Base-by-base conservation (phyloP, 257 asterid genomes). In the Salvia rosmarinus region DNA sequence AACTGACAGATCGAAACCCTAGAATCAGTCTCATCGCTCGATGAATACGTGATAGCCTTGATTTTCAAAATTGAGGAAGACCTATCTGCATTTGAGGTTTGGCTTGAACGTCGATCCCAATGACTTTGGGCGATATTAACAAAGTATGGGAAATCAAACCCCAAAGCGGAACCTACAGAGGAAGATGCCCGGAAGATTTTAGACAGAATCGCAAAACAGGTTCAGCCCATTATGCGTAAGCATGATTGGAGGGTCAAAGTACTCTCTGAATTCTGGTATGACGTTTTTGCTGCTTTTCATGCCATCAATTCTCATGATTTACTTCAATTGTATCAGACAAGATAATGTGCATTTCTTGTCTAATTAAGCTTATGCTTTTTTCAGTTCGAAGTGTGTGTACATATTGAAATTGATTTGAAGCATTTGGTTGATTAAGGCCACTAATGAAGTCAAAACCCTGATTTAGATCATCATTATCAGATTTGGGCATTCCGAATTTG, bases 151-250 rank as follows among this genome's bases (percentile, higher is more conserved):
- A 89, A 79, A 81, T 88, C 86, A 89, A 82, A 47, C 96, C 58
- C 81, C 91, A 79, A 90, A 89, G 83, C 79, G 93, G 49, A 90
- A 73, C 89, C 96, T 5, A 85, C 74, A 16, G 77, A 72, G 75
- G 97, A 86, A 73, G 95, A 86, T 62, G 96, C 96, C 9, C 81
- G 68, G 60, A 87, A 84, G 77, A 80, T 91, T 85, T 80, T 94
- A 14, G 87, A 94, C 11, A 80, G 65, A 69, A 59, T 94, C 28
- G 96, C 96, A 12, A 84, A 87, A 51, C 97, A 90, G 80, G 97
- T 94, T 78, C 97, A 94, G 64, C 98, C 98, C 49, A 89, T 94
- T 60, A 91, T 94, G 97, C 83, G 89, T 21, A 94, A 91, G n/a
- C 96, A 81, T 79, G 81, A 85, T 37, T 94, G 98, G 98, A 85